Percentiles rank a stretch among this genome's conserved stretches.
Evolutionary conservation across 805 yeast species (phyloP).

Genomic region (Tetrapisispora pingtungensis): DNA sequence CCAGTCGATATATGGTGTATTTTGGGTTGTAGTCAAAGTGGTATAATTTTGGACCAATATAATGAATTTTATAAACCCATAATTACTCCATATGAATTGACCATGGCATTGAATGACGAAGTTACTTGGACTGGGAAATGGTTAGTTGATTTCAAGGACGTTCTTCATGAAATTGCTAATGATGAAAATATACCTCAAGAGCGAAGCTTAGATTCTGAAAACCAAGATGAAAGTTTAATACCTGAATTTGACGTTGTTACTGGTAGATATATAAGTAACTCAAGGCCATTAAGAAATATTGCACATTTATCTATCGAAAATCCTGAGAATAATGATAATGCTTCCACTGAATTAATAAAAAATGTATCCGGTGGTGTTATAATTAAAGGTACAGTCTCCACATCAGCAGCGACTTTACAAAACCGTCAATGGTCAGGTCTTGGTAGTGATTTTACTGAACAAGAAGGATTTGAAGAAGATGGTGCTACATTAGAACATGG

Average conservation of each 20-base stretch:
- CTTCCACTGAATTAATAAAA: constrained; percentile 37
- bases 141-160: constrained; percentile 68
- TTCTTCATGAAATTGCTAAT: constrained; percentile 29
- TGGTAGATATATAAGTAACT: constrained; percentile 57
- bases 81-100: constrained; percentile 85
- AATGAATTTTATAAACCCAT: constrained; percentile 85
- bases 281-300: constrained; percentile 64
- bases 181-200: constrained; percentile 25
- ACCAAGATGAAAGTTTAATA: constrained; percentile 27
- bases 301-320: constrained; percentile 55
- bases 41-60: constrained; percentile 68
- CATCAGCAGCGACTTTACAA: constrained; percentile 73
- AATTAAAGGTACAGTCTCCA: constrained; percentile 71
- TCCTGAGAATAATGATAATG: constrained; percentile 22
- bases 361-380: constrained; percentile 50
- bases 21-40: constrained; percentile 90
- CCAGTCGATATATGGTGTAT: constrained; percentile 92
- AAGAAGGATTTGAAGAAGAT: constrained; percentile 36
- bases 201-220: constrained; percentile 6
- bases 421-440: constrained; percentile 77
- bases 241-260: constrained; percentile 88
- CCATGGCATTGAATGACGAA: constrained; percentile 66
- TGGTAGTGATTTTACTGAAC: constrained; percentile 67
- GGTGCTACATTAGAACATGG: constrained; percentile 84
- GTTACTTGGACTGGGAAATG: constrained; percentile 89